Evolutionary conservation across 768 basidiomycete species (phyloP), one percentile per base, ranked within the genome.

Genomic region (Psilocybe azurescens): DNA sequence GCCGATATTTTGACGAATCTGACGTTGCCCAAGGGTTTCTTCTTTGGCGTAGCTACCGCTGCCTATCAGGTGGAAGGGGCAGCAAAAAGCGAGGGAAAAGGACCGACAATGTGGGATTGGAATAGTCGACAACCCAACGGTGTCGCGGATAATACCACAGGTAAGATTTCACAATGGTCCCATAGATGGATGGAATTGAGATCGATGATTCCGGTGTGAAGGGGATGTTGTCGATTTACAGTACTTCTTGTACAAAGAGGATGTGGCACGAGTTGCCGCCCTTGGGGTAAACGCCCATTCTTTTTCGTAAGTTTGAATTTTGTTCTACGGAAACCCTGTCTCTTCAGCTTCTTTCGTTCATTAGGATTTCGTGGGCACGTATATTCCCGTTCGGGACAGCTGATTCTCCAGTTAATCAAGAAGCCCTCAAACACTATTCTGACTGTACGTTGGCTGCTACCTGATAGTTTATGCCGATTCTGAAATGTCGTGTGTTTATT

Each of bases 21-120:
- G 56, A 81, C 77, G 56, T 73, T 84, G 16, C 84, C 84, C 0
- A 69, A 77, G 20, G 80, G 75, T 1, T 84, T 85, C 71, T 73
- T 79, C 48, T 83, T 83, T 62, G 84, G 84, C 29, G 83, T 83
- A 10, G 82, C 82, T 3, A 84, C 83, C 0, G 82, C 83, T 24
- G 79, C 84, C 7, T 83, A 82, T 64, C 83, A 84, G 64, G 82
- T 83, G 29, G 83, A 84, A 73, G 84, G 84, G 6, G 83, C 83
- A 6, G 79, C 73, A 14, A 81, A 83, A 67, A 77, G 76, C 62
- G 84, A 82, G 58, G 82, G 81, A 0, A 81, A 82, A 59, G 81
- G 81, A 7, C 81, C 81, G 1, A 77, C 75, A 1, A 74, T 79
- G 63, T 83, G 82, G 82, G 82, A 83, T 61, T 82, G 81, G 81